Evolutionary conservation across 805 yeast species (phyloP).

Genomic region (Naumovozyma dairenensis): DNA sequence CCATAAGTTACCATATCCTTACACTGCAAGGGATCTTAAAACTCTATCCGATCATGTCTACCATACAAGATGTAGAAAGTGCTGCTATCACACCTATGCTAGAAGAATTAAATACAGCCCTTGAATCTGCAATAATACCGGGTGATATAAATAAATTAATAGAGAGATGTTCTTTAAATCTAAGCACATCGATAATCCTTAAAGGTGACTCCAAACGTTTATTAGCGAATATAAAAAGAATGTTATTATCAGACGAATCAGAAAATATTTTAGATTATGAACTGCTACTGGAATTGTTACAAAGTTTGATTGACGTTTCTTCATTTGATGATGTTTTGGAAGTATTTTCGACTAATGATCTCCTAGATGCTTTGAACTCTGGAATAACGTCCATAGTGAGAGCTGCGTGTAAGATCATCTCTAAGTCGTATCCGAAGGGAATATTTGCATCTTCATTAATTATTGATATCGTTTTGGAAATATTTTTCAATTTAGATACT

Average conservation of each 20-base stretch:
- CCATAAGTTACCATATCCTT: too few relatives aligned
- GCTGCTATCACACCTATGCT: constrained; percentile 36
- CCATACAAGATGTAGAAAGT: constrained; percentile 42
- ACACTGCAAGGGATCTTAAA: too few relatives aligned
- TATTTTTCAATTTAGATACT: constrained; percentile 16
- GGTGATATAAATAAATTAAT: constrained; percentile 9
- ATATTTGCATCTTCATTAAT: constrained; percentile 15
- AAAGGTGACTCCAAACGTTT: constrained; percentile 9
- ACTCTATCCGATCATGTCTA: too few relatives aligned
- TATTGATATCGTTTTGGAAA: constrained; percentile 14
- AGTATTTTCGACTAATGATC: constrained; percentile 16
- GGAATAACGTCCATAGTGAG: constrained; percentile 10
- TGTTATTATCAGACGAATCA: constrained; percentile 6
- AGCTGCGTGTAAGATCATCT: constrained; percentile 22
- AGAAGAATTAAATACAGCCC: constrained; percentile 1
- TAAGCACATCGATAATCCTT: constrained; percentile 10
- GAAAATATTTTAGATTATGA: constrained; percentile 14
- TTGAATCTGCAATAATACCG: constrained; percentile 1
- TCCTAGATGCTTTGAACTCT: constrained; percentile 17
- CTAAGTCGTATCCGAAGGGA: constrained; percentile 21
- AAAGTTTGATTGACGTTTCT: constrained; percentile 11
- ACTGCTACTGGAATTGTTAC: constrained; percentile 14
- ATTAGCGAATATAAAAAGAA: constrained; percentile 11
- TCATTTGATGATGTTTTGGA: constrained; percentile 19
- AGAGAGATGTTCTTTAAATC: constrained; percentile 13